Evolutionary conservation across 192 early-diverging fungal genomes (phyloP).

Genomic region (Phycomyces nitens): DNA sequence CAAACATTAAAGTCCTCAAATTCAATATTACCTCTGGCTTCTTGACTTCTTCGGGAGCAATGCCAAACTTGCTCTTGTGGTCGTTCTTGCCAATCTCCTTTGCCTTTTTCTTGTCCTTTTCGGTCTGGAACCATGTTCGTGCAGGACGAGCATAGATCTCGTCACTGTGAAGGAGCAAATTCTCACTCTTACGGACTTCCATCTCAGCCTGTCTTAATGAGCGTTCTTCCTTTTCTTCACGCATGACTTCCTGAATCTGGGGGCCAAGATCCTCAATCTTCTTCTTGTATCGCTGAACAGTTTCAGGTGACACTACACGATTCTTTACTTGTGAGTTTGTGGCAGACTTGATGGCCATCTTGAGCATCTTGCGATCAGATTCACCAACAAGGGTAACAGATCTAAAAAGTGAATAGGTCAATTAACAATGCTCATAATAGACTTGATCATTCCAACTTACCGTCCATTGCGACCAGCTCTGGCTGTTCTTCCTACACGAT

Average conservation of each 20-base stretch:
- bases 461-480: constrained; percentile 83
- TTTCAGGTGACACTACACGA: constrained; percentile 78
- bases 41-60: constrained; percentile 5
- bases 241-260: constrained; percentile 63
- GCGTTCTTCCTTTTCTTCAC: constrained; percentile 79
- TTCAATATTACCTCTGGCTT: constrained; percentile 34
- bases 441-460: constrained; percentile 19
- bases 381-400: constrained; percentile 91
- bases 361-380: constrained; percentile 88
- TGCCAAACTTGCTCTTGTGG: constrained; percentile 19
- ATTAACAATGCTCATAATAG: too few species aligned
- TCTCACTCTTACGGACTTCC: constrained; percentile 82
- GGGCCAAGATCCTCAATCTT: constrained; percentile 66
- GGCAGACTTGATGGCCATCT: constrained; percentile 86
- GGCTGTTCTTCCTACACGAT: constrained; percentile 94
- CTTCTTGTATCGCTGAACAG: constrained; percentile 72
- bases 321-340: constrained; percentile 76
- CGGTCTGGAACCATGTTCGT: constrained; percentile 92
- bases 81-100: constrained; percentile 31
- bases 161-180: constrained; percentile 75
- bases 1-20: too few species aligned
- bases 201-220: constrained; percentile 83
- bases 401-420: constrained; percentile 36
- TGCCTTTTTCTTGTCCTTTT: constrained; percentile 62
- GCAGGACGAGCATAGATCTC: constrained; percentile 90